These are phyloP conservation scores for Podospora pseudopauciseta DNA, from an alignment of 495 filamentous ascomycete species.

Conservation along the genomic window DNA sequence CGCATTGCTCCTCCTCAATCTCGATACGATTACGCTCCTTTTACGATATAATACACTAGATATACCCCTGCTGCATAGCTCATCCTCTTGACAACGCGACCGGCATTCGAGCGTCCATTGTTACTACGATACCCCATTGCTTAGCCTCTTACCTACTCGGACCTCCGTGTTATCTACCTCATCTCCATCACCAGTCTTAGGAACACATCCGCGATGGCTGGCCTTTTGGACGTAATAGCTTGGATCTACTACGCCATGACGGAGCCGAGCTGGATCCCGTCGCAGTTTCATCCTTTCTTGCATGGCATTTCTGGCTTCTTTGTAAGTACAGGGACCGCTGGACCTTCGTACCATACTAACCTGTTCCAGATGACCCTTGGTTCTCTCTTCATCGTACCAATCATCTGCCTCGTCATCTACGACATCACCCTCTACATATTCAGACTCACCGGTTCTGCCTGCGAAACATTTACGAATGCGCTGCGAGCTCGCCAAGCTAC, in stretches of 20 bases:
- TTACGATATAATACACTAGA: background rate
- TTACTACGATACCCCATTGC: background rate
- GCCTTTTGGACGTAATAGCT: constrained; percentile 7
- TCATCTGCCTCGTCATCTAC: constrained; percentile 38
- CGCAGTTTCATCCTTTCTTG: constrained; percentile 20
- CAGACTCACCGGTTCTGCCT: constrained; percentile 26
- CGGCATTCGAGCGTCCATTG: background rate
- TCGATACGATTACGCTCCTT: background rate
- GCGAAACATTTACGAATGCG: constrained; percentile 12
- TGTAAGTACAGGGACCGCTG: constrained; percentile 14
- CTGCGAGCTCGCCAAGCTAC: background rate
- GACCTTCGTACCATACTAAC: background rate
- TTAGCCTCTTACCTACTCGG: background rate
- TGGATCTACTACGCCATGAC: constrained; percentile 21
- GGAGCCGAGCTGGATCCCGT: constrained; percentile 24
- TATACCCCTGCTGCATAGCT: background rate
- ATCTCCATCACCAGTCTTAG: background rate
- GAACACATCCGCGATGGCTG: constrained; percentile 8
- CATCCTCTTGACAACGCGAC: background rate
- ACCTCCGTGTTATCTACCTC: background rate
- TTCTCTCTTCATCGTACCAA: constrained; percentile 25
- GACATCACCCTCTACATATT: constrained; percentile 46
- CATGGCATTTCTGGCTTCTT: constrained; percentile 28
- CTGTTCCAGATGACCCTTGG: constrained; percentile 26
- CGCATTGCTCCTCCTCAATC: no score